These are phyloP conservation scores for Paramecium caudatum DNA, from an alignment of 73 alveolate genomes.

Conservation along the genomic window DNA sequence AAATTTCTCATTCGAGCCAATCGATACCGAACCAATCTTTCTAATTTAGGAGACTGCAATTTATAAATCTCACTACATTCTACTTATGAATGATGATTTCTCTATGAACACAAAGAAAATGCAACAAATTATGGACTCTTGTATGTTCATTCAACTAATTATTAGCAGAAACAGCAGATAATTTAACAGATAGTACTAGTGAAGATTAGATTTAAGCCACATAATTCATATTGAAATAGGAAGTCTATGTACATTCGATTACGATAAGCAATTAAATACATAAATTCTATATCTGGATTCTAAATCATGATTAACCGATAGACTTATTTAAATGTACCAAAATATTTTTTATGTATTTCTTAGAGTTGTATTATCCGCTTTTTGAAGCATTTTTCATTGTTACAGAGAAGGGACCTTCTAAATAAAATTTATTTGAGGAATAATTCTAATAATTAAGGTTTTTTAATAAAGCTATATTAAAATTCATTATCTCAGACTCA, in stretches of 20 bases:
- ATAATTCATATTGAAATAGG: background rate
- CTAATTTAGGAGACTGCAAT: background rate
- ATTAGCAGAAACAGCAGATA: background rate
- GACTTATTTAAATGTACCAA: background rate
- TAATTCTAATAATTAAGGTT: background rate
- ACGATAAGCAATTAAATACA: background rate
- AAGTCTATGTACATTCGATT: slow-evolving; percentile 1
- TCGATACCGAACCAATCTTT: slow-evolving; percentile 42
- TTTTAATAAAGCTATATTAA: slow-evolving; percentile 11
- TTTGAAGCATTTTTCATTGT: slow-evolving; percentile 11
- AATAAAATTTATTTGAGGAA: slow-evolving; percentile 29
- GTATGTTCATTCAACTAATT: background rate
- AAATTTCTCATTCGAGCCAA: slow-evolving; percentile 32
- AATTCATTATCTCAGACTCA: background rate
- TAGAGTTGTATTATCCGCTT: slow-evolving; percentile 43
- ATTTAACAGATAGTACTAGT: slow-evolving; percentile 21
- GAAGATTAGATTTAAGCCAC: slow-evolving; percentile 3
- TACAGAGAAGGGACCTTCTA: background rate
- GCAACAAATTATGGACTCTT: background rate
- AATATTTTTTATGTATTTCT: background rate
- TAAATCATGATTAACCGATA: background rate
- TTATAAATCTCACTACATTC: slow-evolving; percentile 21
- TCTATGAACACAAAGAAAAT: slow-evolving; percentile 35
- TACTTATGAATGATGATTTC: background rate
- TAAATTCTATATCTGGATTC: slow-evolving; percentile 38